Percentiles rank a stretch among this genome's conserved stretches.
These are phyloP conservation scores for Scheffersomyces lignicola DNA, from an alignment of 1,139 yeast species.

Conservation along the genomic window DNA sequence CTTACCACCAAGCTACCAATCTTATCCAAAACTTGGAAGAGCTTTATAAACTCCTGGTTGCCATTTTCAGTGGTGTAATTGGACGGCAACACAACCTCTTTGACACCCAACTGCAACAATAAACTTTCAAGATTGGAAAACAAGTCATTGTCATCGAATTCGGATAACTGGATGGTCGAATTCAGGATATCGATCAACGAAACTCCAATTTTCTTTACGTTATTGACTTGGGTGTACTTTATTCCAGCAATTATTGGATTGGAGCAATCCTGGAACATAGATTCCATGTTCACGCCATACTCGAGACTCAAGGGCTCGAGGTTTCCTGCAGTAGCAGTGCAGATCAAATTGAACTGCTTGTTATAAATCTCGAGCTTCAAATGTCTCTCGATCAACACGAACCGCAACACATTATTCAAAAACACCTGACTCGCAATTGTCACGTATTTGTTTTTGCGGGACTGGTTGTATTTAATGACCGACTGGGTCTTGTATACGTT, in stretches of 20 bases:
- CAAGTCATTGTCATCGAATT: slow-evolving; percentile 84
- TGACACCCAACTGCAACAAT: slow-evolving; percentile 83
- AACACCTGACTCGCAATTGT: slow-evolving; percentile 79
- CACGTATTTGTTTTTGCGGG: slow-evolving; percentile 59
- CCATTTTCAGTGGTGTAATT: slow-evolving; percentile 34
- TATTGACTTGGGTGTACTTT: slow-evolving; percentile 47
- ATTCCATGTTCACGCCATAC: slow-evolving; percentile 64
- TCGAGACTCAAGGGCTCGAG: slow-evolving; percentile 48
- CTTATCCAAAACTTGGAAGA: slow-evolving; percentile 65
- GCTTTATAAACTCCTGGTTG: slow-evolving; percentile 45
- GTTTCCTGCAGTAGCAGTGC: slow-evolving; percentile 88
- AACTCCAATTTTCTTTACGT: slow-evolving; percentile 66
- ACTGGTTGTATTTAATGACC: slow-evolving; percentile 59
- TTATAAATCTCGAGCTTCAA: slow-evolving; percentile 72
- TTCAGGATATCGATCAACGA: slow-evolving; percentile 77
- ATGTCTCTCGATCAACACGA: slow-evolving; percentile 69
- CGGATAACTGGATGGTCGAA: slow-evolving; percentile 66
- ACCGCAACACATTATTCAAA: slow-evolving; percentile 57
- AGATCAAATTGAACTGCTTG: slow-evolving; percentile 56
- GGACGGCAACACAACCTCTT: slow-evolving; percentile 71
- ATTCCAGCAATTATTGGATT: slow-evolving; percentile 77
- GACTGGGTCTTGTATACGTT: slow-evolving; percentile 78
- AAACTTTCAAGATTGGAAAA: slow-evolving; percentile 84
- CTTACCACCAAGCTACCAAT: slow-evolving; percentile 72
- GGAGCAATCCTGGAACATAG: slow-evolving; percentile 57